phyloP scores from a whole-genome alignment of 2,329 filamentous ascomycete genomes.

The Aspergillus calidoustus region DNA sequence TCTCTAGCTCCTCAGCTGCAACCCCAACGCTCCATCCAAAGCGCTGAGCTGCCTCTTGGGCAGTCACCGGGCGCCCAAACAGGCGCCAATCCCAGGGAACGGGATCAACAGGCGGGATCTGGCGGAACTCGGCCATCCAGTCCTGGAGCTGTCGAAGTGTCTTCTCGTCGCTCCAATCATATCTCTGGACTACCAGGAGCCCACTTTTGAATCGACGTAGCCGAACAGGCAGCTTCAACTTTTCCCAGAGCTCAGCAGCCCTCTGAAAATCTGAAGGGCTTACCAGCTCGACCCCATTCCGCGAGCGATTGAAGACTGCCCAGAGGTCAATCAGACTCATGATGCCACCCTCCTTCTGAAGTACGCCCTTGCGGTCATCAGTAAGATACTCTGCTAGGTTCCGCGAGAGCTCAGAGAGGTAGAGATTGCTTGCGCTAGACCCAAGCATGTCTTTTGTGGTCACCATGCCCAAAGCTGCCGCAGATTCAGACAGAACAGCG shows the following conservation, averaged over 20 bases:
- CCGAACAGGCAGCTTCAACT: slow-evolving; percentile 81
- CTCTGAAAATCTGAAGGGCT: slow-evolving; percentile 91
- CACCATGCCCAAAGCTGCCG: slow-evolving; percentile 81
- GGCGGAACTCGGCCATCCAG: slow-evolving; percentile 78
- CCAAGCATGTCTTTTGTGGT: slow-evolving; percentile 94
- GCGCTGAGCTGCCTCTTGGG: slow-evolving; percentile 82
- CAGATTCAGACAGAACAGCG: slow-evolving; percentile 77
- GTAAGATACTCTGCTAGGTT: slow-evolving; percentile 88
- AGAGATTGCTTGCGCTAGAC: slow-evolving; percentile 79
- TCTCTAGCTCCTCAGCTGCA: slow-evolving; percentile 91
- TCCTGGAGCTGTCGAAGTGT: slow-evolving; percentile 75
- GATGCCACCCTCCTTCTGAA: slow-evolving; percentile 81
- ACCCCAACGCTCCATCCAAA: slow-evolving; percentile 99
- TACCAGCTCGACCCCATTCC: slow-evolving; percentile 91
- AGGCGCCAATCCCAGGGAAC: slow-evolving; percentile 74
- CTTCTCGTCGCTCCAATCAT: slow-evolving; percentile 87
- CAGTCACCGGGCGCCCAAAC: slow-evolving; percentile 85
- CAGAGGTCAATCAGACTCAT: slow-evolving; percentile 89
- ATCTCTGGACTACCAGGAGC: slow-evolving; percentile 88
- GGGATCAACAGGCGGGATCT: slow-evolving; percentile 66
- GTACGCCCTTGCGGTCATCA: slow-evolving; percentile 77
- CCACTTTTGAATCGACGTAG: slow-evolving; percentile 89
- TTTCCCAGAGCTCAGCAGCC: slow-evolving; percentile 86
- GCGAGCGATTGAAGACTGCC: slow-evolving; percentile 91
- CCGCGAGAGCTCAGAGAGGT: slow-evolving; percentile 82